Percentiles rank a stretch among this genome's conserved stretches.
phyloP scores from a whole-genome alignment of 768 basidiomycete species.

The Agrocybe praecox region DNA sequence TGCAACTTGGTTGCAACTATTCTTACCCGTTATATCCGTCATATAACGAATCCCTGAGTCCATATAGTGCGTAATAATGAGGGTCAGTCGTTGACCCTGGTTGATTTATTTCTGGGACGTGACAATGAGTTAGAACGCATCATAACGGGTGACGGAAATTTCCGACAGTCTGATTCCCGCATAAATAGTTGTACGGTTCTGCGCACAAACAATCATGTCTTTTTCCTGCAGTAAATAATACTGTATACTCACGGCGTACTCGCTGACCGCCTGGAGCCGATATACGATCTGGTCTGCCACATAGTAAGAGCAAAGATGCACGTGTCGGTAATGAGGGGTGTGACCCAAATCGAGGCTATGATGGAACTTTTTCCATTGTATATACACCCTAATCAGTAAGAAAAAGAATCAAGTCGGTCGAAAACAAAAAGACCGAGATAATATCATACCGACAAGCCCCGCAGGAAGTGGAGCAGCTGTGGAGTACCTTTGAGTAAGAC shows the following conservation, averaged over 20 bases:
- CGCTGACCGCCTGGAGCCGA: background rate
- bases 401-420: too few relatives aligned
- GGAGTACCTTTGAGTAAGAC: background rate
- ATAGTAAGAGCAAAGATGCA: conserved; percentile 18
- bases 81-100: too few relatives aligned
- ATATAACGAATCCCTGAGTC: too few relatives aligned
- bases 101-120: too few relatives aligned
- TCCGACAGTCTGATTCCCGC: too few relatives aligned
- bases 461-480: conserved; percentile 25
- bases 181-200: conserved; percentile 19
- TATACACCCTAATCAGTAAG: background rate
- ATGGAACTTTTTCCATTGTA: background rate
- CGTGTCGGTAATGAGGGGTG: conserved; percentile 17
- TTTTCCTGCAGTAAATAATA: background rate
- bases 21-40: too few relatives aligned
- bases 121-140: too few relatives aligned
- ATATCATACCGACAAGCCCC: conserved; percentile 20
- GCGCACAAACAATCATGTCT: too few relatives aligned
- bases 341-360: conserved; percentile 20
- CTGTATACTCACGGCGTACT: background rate
- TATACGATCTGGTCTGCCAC: conserved; percentile 17
- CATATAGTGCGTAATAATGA: too few relatives aligned
- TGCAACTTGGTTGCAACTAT: too few relatives aligned
- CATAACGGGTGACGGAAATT: too few relatives aligned
- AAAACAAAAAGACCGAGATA: too few relatives aligned